A percentile compares a stretch with the other conserved stretches of the same genome.
Evolutionary conservation across 306 rosid genomes (phyloP).

Genomic region (Hippophae tibetana): DNA sequence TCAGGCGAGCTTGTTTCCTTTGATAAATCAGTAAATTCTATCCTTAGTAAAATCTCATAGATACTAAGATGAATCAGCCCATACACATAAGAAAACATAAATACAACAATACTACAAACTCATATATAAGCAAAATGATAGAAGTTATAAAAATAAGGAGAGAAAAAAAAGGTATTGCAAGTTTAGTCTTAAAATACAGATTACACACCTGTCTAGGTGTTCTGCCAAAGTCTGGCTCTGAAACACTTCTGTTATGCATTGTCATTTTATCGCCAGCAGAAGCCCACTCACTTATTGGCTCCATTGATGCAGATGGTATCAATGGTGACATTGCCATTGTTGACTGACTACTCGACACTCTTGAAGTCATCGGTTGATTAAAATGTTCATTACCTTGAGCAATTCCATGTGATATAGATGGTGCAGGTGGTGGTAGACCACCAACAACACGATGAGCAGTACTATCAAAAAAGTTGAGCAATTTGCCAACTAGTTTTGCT

Average conservation of each 20-base stretch:
- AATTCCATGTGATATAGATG: conserved; percentile 46
- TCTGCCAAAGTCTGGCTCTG: conserved; percentile 90
- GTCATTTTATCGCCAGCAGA: conserved; percentile 43
- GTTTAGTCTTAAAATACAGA: conserved; percentile 1
- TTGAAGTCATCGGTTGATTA: conserved; percentile 36
- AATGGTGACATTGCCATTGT: conserved; percentile 80
- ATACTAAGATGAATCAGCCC: not conserved
- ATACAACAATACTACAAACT: not conserved
- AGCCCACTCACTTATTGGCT: conserved; percentile 69
- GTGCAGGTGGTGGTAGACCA: conserved; percentile 78
- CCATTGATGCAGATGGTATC: conserved; percentile 78
- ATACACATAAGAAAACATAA: not conserved
- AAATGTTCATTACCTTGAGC: conserved; percentile 42
- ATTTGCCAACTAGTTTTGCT: conserved; percentile 64
- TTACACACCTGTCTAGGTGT: conserved; percentile 64
- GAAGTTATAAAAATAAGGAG: too few species aligned
- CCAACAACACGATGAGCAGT: conserved; percentile 95
- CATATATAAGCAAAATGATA: not conserved
- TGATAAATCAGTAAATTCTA: conserved; percentile 29
- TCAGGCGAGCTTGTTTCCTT: conserved; percentile 41
- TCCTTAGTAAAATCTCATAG: conserved; percentile 9
- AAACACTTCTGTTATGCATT: conserved; percentile 72
- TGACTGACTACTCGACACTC: conserved; percentile 68
- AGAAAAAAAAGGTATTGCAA: not conserved
- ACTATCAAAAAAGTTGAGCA: conserved; percentile 75